Percentiles rank a stretch among this genome's conserved stretches.
Evolutionary conservation across 371 early-diverging fungal species (phyloP).

Genomic region (Blakeslea trispora): DNA sequence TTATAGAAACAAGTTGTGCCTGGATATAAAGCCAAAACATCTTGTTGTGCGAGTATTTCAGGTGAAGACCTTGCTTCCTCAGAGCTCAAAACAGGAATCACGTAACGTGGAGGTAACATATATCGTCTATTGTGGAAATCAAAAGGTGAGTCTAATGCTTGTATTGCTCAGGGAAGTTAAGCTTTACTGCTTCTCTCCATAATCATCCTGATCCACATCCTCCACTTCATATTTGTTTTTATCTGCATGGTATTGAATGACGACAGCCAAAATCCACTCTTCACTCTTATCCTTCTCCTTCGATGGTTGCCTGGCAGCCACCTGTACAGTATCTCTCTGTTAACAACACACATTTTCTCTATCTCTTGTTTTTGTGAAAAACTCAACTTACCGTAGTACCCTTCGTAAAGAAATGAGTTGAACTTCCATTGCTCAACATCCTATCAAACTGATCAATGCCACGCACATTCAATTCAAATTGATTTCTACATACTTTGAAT

Average conservation of each 20-base stretch:
- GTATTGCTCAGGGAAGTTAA: background rate
- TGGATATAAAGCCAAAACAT: slow-evolving; percentile 84
- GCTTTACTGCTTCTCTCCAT: slow-evolving; percentile 61
- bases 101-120: slow-evolving; percentile 56
- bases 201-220: slow-evolving; percentile 74
- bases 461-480: too few relatives aligned
- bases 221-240: slow-evolving; percentile 73
- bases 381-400: slow-evolving; percentile 36
- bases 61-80: slow-evolving; percentile 42
- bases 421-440: slow-evolving; percentile 5
- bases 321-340: too few relatives aligned
- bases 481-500: slow-evolving; percentile 13
- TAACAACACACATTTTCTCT: too few relatives aligned
- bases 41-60: slow-evolving; percentile 66
- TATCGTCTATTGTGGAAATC: slow-evolving; percentile 50
- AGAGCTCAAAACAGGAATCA: slow-evolving; percentile 61
- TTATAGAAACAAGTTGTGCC: slow-evolving; percentile 86
- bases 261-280: slow-evolving; percentile 77
- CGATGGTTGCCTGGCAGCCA: slow-evolving; percentile 59
- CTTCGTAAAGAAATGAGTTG: slow-evolving; percentile 35
- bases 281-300: slow-evolving; percentile 63
- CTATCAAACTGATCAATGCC: slow-evolving; percentile 32
- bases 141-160: background rate
- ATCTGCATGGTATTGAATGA: slow-evolving; percentile 62
- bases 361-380: background rate